These are phyloP conservation scores for Termitomyces sp. DNA, from an alignment of 768 basidiomycete species.

Conservation along the genomic window DNA sequence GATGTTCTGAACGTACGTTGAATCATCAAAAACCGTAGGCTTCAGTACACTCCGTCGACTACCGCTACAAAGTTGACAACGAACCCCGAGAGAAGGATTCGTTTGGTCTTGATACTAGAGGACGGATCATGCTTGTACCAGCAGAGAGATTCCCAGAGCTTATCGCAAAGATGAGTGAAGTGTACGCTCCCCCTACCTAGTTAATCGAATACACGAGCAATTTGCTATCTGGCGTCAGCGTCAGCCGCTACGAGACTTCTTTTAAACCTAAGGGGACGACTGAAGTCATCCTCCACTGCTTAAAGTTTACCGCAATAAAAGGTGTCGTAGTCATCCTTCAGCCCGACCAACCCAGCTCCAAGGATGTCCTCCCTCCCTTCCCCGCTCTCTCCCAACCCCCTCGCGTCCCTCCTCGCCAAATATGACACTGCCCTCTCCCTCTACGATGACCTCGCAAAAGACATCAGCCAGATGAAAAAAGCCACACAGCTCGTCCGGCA, in stretches of 20 bases:
- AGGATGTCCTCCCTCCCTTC: neutral
- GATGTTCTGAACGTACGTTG: neutral
- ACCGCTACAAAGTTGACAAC: conserved; percentile 43
- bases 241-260: neutral
- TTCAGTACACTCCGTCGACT: conserved; percentile 31
- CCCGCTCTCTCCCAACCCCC: neutral
- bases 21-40: neutral
- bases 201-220: neutral
- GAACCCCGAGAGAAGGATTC: conserved; percentile 58
- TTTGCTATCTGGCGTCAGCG: neutral
- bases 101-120: conserved; percentile 70
- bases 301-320: neutral
- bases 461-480: conserved; percentile 4
- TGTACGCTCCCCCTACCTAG: conserved; percentile 1
- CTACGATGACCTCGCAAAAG: conserved; percentile 7
- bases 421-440: conserved; percentile 6
- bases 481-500: conserved; percentile 3
- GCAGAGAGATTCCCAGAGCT: conserved; percentile 37
- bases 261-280: neutral
- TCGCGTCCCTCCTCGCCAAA: conserved; percentile 4
- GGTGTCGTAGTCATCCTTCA: neutral
- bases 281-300: neutral
- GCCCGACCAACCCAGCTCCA: neutral
- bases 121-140: conserved; percentile 62
- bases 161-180: conserved; percentile 33